Conservation (phyloP, 2,329 filamentous ascomycete genomes). For the Aureobasidium sp. region DNA sequence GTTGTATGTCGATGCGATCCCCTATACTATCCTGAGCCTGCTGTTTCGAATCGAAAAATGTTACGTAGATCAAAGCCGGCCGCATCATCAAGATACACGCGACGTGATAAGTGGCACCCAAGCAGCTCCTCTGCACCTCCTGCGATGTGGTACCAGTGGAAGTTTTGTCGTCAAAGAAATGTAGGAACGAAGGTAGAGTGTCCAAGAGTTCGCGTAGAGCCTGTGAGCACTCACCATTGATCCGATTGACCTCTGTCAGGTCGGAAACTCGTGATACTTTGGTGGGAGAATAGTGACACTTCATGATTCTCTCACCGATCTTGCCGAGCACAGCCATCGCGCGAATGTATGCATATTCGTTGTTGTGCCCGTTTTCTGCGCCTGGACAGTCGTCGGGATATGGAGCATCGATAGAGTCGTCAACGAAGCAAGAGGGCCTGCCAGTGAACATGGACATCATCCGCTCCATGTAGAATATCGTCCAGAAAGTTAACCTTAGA, state of each 20-base stretch:
- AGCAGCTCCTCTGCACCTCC: slow-evolving; percentile 1
- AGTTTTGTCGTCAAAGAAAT: neutral
- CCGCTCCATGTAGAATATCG: slow-evolving; percentile 10
- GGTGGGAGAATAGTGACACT: neutral
- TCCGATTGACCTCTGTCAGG: neutral
- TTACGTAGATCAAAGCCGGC: slow-evolving; percentile 9
- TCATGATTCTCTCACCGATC: slow-evolving; percentile 3
- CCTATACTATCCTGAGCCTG: slow-evolving; percentile 13
- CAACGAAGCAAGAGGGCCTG: slow-evolving; percentile 4
- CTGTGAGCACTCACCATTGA: neutral
- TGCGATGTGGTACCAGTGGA: neutral
- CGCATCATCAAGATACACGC: neutral
- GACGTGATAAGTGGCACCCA: slow-evolving; percentile 7
- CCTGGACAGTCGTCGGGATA: neutral
- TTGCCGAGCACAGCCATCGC: slow-evolving; percentile 7
- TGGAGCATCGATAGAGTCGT: slow-evolving; percentile 4
- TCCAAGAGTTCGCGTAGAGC: neutral
- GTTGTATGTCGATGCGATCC: slow-evolving; percentile 6
- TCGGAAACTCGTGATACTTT: neutral
- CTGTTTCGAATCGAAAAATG: slow-evolving; percentile 6
- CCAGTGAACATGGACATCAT: slow-evolving; percentile 7
- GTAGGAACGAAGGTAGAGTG: neutral
- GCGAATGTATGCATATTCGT: slow-evolving; percentile 8
- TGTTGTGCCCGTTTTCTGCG: neutral
- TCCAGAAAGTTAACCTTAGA: slow-evolving; percentile 7